Base-by-base conservation (phyloP, 768 basidiomycete genomes). In the Scleroderma citrinum region DNA sequence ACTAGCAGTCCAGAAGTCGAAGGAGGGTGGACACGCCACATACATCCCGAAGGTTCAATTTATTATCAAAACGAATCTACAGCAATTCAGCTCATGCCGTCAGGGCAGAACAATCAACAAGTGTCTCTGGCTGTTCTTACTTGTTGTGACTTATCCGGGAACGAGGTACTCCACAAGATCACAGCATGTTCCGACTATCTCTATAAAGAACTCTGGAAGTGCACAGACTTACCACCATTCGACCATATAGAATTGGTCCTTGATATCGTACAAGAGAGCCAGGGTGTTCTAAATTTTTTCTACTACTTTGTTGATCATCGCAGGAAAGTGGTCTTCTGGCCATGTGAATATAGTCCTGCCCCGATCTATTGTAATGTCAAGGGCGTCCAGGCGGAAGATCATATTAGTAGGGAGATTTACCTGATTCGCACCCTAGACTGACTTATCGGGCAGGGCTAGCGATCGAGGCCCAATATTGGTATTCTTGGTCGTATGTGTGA, bases 1-100 rank as follows among this genome's bases (percentile, higher is more conserved):
- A 35, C n/a, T 12, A 14, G 12, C 34, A 35, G 34, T 13, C 34
- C 34, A 12, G 34, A 5, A 29, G 26, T 29, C 8, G 26, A 29
- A 29, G 8, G 5, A 29, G 26, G 34, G 12, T 48, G 47, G 47
- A 30, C 19, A 19, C n/a, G 38, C 21, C 21, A 20, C 16, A 41
- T 14, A 14, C 80, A 81, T 56, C 78, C 80, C 0, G 80, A 83
- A 63, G 81, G 80, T 7, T 70, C 70, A 12, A 65, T 73, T 16
- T 83, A 81, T 58, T 82, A 77, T 48, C 72, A 67, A 54, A 64
- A 78, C 42, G 17, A 52, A 29, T 4, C 32, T 52, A 57, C 5
- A 29, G 26, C n/a, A 8, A 70, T 59, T 78, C 76, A 44, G 0
- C 65, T 46, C 34, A n/a, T 2, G 13, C 14, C 19, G 17, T 10